Evolutionary conservation across 169 alveolate species (phyloP).

Genomic region (Cyclospora cayetanensis): DNA sequence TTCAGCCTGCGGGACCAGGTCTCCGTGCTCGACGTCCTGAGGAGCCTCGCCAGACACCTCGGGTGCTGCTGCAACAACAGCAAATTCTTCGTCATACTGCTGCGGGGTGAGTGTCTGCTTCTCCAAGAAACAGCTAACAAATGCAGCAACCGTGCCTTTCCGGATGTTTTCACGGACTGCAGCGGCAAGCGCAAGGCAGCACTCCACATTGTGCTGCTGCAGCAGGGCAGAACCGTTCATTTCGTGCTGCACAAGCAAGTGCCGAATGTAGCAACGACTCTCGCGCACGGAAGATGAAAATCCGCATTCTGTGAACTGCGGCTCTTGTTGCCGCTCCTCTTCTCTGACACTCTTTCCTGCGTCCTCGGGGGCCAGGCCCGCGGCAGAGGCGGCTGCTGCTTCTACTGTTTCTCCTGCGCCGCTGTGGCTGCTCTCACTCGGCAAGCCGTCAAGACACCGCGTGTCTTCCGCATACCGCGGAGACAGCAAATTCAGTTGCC

Average conservation of each 20-base stretch:
- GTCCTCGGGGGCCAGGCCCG: too few relatives aligned
- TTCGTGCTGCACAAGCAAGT: slow-evolving; percentile 17
- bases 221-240: slow-evolving; percentile 11
- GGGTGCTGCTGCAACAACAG: neutral
- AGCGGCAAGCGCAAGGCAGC: slow-evolving; percentile 39
- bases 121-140: neutral
- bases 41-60: too few relatives aligned
- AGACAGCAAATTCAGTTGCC: slow-evolving; percentile 16
- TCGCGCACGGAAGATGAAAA: neutral
- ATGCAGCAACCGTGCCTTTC: neutral
- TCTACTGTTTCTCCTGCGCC: neutral
- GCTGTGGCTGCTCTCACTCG: neutral
- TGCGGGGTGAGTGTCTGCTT: neutral
- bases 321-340: neutral
- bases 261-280: slow-evolving; percentile 23
- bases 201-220: slow-evolving; percentile 34
- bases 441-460: neutral
- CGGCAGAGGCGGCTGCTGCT: neutral
- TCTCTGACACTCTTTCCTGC: neutral
- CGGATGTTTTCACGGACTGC: neutral
- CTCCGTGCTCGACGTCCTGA: too few relatives aligned
- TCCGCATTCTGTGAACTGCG: neutral
- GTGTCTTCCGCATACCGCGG: neutral
- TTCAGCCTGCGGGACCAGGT: too few relatives aligned
- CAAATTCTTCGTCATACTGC: slow-evolving; percentile 10